Evolutionary conservation across 352 stramenopile species (phyloP), one percentile per base, ranked within the genome.

Genomic region (Phytopythium sindhum): DNA sequence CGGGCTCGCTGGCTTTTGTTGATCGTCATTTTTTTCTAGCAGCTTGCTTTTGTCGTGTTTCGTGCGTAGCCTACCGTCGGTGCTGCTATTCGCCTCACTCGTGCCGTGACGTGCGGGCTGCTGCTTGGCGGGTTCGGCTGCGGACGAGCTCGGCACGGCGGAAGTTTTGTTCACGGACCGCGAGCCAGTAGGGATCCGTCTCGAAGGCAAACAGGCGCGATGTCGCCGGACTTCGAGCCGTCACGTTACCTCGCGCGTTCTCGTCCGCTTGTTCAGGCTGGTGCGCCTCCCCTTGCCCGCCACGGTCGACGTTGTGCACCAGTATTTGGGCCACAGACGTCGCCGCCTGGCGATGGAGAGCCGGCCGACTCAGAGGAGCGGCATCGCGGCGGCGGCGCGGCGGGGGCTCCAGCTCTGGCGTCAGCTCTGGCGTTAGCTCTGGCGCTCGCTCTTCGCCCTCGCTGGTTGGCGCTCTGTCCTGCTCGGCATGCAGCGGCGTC

Each of bases 1-100:
- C 21, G 21, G 44, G 28, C 44, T 50, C 45, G 45, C 45, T 23
- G n/a, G 45, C n/a, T 19, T 52, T 52, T 52, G 45, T 52, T 52
- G 45, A 26, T 24, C 23, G 45, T 31, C 23, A 52, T 31, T 5
- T 2, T 23, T 6, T 47, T 47, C 41, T 47, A 23, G 41, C 19
- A 23, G 41, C 41, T 23, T 35, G 31, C 31, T 35, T 19, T 23
- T 14, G 9, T 19, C 10, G 9, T 19, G 37, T 11, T 42, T 42
- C 35, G 6, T 42, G 37, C 37, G 10, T 19, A n/a, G n/a, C n/a
- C n/a, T n/a, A n/a, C n/a, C n/a, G n/a, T n/a, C n/a, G n/a, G n/a
- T n/a, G n/a, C n/a, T n/a, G n/a, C n/a, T n/a, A n/a, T n/a, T n/a
- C n/a, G n/a, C n/a, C 37, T 47, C 19, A 47, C 41, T 24, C 15